Conservation (phyloP, 2,329 filamentous ascomycete species). For the Penicillium sp. region DNA sequence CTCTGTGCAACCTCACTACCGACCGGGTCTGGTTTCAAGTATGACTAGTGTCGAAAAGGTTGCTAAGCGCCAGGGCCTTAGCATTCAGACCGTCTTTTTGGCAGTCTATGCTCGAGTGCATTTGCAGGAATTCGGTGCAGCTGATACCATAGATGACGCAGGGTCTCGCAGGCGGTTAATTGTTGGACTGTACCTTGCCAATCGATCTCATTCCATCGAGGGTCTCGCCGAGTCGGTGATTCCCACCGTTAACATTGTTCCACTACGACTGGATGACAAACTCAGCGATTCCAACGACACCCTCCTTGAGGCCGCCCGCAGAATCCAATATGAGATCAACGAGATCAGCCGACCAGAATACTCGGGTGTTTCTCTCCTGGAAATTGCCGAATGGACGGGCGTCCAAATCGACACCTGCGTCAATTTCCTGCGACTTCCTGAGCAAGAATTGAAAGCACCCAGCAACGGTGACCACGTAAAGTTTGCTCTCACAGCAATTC, state of each 20-base stretch:
- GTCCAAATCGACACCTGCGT: constrained; percentile 69
- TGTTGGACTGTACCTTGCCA: constrained; percentile 80
- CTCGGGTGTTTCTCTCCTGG: constrained; percentile 61
- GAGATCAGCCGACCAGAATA: constrained; percentile 57
- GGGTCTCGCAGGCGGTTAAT: constrained; percentile 46
- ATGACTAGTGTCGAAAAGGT: constrained; percentile 41
- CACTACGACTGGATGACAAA: constrained; percentile 56
- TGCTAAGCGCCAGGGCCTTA: constrained; percentile 56
- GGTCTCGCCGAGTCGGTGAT: constrained; percentile 53
- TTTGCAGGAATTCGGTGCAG: constrained; percentile 23
- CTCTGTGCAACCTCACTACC: constrained; percentile 40
- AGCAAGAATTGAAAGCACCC: constrained; percentile 16
- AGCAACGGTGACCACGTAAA: neutral
- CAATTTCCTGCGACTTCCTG: constrained; percentile 69
- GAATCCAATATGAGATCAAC: constrained; percentile 67
- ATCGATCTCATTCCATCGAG: constrained; percentile 58
- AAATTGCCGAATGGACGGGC: constrained; percentile 74
- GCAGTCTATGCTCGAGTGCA: constrained; percentile 63
- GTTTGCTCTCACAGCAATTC: constrained; percentile 11
- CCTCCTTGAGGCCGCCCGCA: constrained; percentile 53
- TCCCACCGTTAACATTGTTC: constrained; percentile 77
- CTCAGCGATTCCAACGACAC: constrained; percentile 19
- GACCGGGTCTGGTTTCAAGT: constrained; percentile 47
- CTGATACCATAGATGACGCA: constrained; percentile 1
- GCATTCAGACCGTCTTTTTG: constrained; percentile 71